Evolutionary conservation across 805 yeast species (phyloP).

Genomic region (Blastobotrys chiropterorum): DNA sequence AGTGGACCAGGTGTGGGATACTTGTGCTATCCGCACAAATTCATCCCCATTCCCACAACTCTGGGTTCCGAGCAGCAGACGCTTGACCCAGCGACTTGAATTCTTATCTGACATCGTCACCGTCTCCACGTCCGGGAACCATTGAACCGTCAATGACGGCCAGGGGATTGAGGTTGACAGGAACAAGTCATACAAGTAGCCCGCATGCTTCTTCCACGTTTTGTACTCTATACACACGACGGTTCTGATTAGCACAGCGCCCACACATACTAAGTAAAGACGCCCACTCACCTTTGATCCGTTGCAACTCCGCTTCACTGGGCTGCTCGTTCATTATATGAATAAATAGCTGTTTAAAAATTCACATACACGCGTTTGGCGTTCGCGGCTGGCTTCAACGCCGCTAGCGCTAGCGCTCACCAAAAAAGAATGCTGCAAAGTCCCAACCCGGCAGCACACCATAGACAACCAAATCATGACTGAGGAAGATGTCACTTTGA

Average conservation of each 20-base stretch:
- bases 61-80: constrained; percentile 57
- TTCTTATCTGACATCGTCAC: constrained; percentile 20
- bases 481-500: not conserved
- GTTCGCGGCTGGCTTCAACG: not conserved
- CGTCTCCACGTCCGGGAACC: constrained; percentile 49
- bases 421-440: not conserved
- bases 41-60: constrained; percentile 56
- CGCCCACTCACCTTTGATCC: not conserved
- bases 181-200: constrained; percentile 47
- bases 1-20: constrained; percentile 22
- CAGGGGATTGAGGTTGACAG: constrained; percentile 50
- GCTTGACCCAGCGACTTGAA: constrained; percentile 4
- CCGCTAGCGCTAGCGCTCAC: not conserved
- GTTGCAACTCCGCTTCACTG: not conserved
- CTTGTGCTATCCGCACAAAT: constrained; percentile 36
- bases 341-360: too few relatives aligned
- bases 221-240: constrained; percentile 35
- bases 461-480: not conserved
- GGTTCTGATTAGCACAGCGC: not conserved
- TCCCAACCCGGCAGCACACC: not conserved
- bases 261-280: too few relatives aligned
- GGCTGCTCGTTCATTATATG: not conserved
- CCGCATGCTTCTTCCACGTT: constrained; percentile 58
- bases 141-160: constrained; percentile 58
- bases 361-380: not conserved